Conservation (phyloP, 2,329 filamentous ascomycete species). For the Aplosporella prunicola region DNA sequence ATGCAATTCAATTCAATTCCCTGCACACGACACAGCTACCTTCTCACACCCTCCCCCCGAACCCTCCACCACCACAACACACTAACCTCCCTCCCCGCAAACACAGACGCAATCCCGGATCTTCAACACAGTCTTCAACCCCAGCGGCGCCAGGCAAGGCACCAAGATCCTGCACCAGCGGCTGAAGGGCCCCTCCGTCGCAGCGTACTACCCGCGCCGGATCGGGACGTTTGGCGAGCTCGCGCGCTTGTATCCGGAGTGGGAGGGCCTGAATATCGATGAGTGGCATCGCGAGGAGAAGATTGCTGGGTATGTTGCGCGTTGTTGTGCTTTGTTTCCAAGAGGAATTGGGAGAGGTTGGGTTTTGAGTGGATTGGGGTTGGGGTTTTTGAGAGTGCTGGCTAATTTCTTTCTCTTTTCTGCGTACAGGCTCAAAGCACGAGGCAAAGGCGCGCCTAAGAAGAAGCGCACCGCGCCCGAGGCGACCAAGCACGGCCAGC, state of each 20-base stretch:
- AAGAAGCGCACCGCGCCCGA: conserved; percentile 36
- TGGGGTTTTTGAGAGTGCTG: background rate
- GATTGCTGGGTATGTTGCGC: conserved; percentile 39
- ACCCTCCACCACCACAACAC: background rate
- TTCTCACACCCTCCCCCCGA: background rate
- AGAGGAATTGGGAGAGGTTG: no score
- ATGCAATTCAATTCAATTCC: background rate
- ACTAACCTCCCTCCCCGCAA: background rate
- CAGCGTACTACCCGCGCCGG: conserved; percentile 79
- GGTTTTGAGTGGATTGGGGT: background rate
- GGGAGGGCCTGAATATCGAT: conserved; percentile 62
- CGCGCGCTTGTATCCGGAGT: conserved; percentile 57
- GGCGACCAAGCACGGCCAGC: no score
- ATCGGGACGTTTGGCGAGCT: conserved; percentile 64
- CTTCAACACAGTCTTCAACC: conserved; percentile 88
- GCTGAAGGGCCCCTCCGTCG: conserved; percentile 71
- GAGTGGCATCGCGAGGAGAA: conserved; percentile 74
- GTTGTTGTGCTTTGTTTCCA: no score
- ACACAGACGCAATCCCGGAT: conserved; percentile 86
- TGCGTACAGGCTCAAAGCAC: conserved; percentile 45
- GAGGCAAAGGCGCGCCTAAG: conserved; percentile 68
- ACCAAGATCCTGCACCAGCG: conserved; percentile 89
- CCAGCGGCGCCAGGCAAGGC: conserved; percentile 67
- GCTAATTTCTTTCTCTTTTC: no score
- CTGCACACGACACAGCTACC: background rate